Evolutionary conservation across 129 eudicot genomes (phyloP), one percentile per base, ranked within the genome.

Genomic region (Arctium minus): DNA sequence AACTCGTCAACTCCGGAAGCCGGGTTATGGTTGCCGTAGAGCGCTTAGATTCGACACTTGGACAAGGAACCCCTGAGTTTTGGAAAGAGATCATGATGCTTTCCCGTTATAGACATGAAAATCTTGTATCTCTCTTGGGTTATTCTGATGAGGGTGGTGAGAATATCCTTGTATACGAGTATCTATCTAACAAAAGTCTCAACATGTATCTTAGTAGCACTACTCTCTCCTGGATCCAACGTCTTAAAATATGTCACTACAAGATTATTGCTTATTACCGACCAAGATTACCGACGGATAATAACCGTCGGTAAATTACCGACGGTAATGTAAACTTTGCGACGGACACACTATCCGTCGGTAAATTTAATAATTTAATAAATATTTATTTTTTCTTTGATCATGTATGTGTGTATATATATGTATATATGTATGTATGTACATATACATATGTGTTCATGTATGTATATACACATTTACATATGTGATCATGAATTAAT

Each of bases 81-180:
- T 18, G 10, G 33, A 39, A 5, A 27, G 79, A 44, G 37, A 33
- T 75, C 32, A 60, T 42, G 53, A 46, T 75, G 50, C 79, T 75
- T 29, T 75, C 31, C 1, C n/a, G 32, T 6, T 42, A 46, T 2
- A 75, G 15, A 75, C 39, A 75, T 44, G 65, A 39, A 11, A 22
- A 42, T 75, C 38, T 75, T 2, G 53, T 44, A 1, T 15, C 65
- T 75, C 27, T 77, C 0, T 44, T 56, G 5, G 81, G 81, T 0
- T 77, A 35, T n/a, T 77, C 50, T 0, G 3, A 35, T 0, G 72
- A 77, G 18, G 2, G 2, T 22, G 35, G 4, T 4, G 80, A 77
- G 38, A 77, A 60, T 56, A 35, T 62, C 2, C 65, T 77, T 36
- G 81, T 60, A 8, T 77, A 77, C 8, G 81, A 77, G 53, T 17